Evolutionary conservation across 2,329 filamentous ascomycete species (phyloP).

Genomic region (Arthroderma uncinatum): DNA sequence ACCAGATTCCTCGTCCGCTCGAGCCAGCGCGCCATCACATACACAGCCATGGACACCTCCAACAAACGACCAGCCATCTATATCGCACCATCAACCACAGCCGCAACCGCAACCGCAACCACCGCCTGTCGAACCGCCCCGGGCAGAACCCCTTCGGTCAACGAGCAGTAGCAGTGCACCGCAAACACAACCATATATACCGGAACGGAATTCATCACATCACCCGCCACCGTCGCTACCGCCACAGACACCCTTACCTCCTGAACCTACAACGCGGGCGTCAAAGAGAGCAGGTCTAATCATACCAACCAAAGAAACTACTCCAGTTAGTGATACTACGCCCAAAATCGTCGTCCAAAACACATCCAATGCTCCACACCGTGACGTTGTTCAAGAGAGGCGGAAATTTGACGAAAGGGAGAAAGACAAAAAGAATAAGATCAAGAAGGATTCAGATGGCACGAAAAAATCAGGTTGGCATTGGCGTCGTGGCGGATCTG

Average conservation of each 20-base stretch:
- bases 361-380: neutral
- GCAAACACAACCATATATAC: conserved; percentile 28
- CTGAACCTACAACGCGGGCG: conserved; percentile 20
- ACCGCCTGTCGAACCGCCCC: neutral
- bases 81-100: conserved; percentile 6
- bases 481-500: conserved; percentile 65
- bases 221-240: conserved; percentile 39
- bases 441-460: conserved; percentile 62
- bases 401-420: conserved; percentile 41
- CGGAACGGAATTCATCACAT: conserved; percentile 44
- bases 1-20: conserved; percentile 20
- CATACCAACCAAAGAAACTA: conserved; percentile 28
- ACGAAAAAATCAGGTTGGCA: conserved; percentile 66
- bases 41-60: conserved; percentile 45
- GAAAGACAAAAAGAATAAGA: conserved; percentile 52
- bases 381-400: neutral
- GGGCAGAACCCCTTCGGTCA: neutral
- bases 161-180: neutral
- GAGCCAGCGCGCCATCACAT: conserved; percentile 27
- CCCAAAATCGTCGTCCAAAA: conserved; percentile 23
- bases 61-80: conserved; percentile 33
- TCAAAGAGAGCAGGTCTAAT: conserved; percentile 27
- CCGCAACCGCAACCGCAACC: conserved; percentile 13
- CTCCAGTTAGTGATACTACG: conserved; percentile 51
- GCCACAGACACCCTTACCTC: conserved; percentile 27